phyloP scores from a whole-genome alignment of 768 basidiomycete genomes.

The Hericium erinaceus region DNA sequence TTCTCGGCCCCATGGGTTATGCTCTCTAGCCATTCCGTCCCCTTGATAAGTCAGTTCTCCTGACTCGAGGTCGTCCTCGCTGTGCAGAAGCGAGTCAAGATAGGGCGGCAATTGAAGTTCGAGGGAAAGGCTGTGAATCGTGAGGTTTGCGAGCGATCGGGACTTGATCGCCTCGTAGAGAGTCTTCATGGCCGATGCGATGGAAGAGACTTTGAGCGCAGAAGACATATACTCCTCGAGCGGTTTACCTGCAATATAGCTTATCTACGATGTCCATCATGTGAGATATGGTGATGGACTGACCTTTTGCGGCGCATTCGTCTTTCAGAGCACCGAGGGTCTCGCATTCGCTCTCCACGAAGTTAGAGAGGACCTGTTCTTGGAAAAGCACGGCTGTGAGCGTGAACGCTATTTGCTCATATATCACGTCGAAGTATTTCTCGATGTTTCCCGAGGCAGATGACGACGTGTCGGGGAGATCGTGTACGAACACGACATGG shows the following conservation, averaged over 20 bases:
- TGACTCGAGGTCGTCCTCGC: slow-evolving; percentile 45
- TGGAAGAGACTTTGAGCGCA: slow-evolving; percentile 56
- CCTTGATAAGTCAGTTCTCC: slow-evolving; percentile 38
- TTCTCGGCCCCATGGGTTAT: slow-evolving; percentile 52
- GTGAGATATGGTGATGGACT: not conserved
- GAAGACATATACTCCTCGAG: slow-evolving; percentile 46
- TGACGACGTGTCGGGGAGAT: slow-evolving; percentile 85
- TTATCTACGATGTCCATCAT: not conserved
- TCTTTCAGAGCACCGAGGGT: slow-evolving; percentile 63
- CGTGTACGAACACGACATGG: slow-evolving; percentile 80
- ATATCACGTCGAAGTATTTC: slow-evolving; percentile 79
- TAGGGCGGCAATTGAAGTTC: slow-evolving; percentile 83
- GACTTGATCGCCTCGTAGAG: slow-evolving; percentile 75
- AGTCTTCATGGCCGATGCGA: slow-evolving; percentile 71
- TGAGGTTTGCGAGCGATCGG: slow-evolving; percentile 68
- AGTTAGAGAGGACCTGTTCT: slow-evolving; percentile 81
- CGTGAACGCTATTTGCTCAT: slow-evolving; percentile 83
- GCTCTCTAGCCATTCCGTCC: slow-evolving; percentile 40
- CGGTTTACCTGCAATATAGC: slow-evolving; percentile 37
- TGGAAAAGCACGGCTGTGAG: slow-evolving; percentile 88
- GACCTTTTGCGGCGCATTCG: slow-evolving; percentile 56
- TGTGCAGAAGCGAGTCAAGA: slow-evolving; percentile 62
- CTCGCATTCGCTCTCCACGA: slow-evolving; percentile 78
- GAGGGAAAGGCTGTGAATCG: slow-evolving; percentile 68
- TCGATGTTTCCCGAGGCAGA: slow-evolving; percentile 68